These are phyloP conservation scores for Lunasporangiospora selenospora DNA, from an alignment of 192 early-diverging fungal genomes.

Conservation along the genomic window DNA sequence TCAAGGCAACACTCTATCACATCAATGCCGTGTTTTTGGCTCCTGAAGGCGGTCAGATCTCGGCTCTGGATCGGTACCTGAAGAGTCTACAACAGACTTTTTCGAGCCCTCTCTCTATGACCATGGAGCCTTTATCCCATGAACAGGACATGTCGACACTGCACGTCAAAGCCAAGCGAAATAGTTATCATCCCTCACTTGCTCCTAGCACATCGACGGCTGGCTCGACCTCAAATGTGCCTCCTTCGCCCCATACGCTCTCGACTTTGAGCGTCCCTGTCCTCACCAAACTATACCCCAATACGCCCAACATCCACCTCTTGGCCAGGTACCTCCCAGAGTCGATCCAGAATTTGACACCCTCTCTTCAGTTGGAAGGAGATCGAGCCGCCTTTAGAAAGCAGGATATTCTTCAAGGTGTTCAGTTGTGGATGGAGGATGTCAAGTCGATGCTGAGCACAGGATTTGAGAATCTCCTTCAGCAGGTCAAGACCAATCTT, in stretches of 20 bases:
- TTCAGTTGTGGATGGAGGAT: slow-evolving; percentile 47
- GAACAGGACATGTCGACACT: slow-evolving; percentile 5
- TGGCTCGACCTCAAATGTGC: not conserved
- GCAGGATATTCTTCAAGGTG: slow-evolving; percentile 27
- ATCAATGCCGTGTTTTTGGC: slow-evolving; percentile 39
- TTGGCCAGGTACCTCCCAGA: slow-evolving; percentile 64
- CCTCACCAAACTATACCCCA: slow-evolving; percentile 55
- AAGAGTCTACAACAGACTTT: slow-evolving; percentile 49
- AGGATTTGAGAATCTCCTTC: slow-evolving; percentile 29
- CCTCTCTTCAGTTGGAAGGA: slow-evolving; percentile 47
- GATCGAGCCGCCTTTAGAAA: slow-evolving; percentile 35
- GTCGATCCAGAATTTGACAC: slow-evolving; percentile 59
- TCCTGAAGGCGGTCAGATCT: slow-evolving; percentile 2
- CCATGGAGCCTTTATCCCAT: not conserved
- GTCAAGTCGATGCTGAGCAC: slow-evolving; percentile 25
- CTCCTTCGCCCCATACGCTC: too few species aligned
- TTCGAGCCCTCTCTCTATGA: slow-evolving; percentile 15
- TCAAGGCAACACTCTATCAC: slow-evolving; percentile 51
- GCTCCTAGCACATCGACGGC: not conserved
- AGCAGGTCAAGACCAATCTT: slow-evolving; percentile 28
- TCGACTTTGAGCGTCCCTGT: slow-evolving; percentile 6
- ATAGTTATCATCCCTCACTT: not conserved
- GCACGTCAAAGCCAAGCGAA: too few species aligned
- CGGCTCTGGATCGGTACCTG: slow-evolving; percentile 44
- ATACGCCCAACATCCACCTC: slow-evolving; percentile 61